These are phyloP conservation scores for Pseudocercospora crystallina DNA, from an alignment of 2,329 filamentous ascomycete species.

Conservation along the genomic window DNA sequence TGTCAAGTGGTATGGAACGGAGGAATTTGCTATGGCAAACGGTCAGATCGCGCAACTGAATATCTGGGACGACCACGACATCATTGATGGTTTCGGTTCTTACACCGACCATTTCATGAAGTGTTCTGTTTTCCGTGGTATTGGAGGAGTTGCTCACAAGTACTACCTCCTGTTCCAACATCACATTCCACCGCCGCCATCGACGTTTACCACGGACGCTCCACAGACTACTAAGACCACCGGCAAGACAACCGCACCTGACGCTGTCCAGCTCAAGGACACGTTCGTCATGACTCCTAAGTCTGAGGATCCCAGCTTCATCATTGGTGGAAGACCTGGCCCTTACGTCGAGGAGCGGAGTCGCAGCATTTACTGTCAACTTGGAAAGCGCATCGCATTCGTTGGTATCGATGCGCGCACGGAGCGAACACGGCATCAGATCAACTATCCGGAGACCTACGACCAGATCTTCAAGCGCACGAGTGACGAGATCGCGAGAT, in stretches of 20 bases:
- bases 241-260: conserved; percentile 53
- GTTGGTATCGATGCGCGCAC: conserved; percentile 61
- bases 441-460: conserved; percentile 76
- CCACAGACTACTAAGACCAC: conserved; percentile 52
- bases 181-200: conserved; percentile 78
- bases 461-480: conserved; percentile 59
- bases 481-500: conserved; percentile 50
- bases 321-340: conserved; percentile 71
- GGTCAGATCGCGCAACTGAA: conserved; percentile 64
- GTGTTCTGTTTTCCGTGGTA: conserved; percentile 64
- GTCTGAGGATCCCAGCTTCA: conserved; percentile 69
- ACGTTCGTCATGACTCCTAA: conserved; percentile 66
- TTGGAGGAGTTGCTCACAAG: conserved; percentile 57
- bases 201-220: conserved; percentile 79
- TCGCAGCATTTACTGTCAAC: conserved; percentile 61
- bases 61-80: conserved; percentile 67
- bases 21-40: conserved; percentile 60
- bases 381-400: conserved; percentile 65
- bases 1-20: conserved; percentile 66
- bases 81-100: conserved; percentile 61
- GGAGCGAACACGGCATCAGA: conserved; percentile 85
- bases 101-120: conserved; percentile 68
- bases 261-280: conserved; percentile 70
- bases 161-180: conserved; percentile 68
- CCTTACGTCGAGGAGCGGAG: conserved; percentile 64